phyloP scores from a whole-genome alignment of 2,329 filamentous ascomycete genomes.

The Paecilomyces formosus region DNA sequence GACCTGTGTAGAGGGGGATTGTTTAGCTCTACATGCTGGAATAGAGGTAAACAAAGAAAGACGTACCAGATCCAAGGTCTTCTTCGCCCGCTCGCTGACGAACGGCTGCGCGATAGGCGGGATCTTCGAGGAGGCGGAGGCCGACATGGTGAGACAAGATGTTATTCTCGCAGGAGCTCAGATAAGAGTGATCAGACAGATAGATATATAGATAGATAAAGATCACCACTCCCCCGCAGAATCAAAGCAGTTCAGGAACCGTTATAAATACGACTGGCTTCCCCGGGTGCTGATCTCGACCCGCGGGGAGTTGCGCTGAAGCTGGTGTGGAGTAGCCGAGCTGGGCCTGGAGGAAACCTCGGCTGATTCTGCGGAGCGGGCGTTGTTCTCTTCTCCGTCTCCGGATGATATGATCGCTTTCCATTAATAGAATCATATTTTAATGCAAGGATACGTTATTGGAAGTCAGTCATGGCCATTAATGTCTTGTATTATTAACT shows the following conservation, averaged over 20 bases:
- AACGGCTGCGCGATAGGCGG: slow-evolving; percentile 52
- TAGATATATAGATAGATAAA: no score
- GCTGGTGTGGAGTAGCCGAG: slow-evolving; percentile 10
- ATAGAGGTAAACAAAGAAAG: background rate
- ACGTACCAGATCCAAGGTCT: slow-evolving; percentile 66
- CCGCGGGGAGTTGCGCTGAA: background rate
- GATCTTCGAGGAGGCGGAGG: slow-evolving; percentile 44
- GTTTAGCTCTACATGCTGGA: slow-evolving; percentile 1
- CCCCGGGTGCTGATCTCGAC: background rate
- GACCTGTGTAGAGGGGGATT: slow-evolving; percentile 45
- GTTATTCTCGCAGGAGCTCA: no score
- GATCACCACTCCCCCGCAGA: no score
- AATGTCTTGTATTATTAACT: background rate
- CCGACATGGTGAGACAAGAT: slow-evolving; percentile 37
- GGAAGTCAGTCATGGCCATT: background rate
- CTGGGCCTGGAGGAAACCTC: slow-evolving; percentile 21
- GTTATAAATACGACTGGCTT: no score
- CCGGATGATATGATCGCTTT: background rate
- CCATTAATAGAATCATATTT: background rate
- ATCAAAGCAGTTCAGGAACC: no score
- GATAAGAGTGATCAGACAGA: no score
- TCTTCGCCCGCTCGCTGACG: slow-evolving; percentile 78
- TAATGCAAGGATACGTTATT: no score
- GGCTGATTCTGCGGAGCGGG: slow-evolving; percentile 7
- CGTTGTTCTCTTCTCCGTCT: no score